Conservation (phyloP, 257 asterid species). For the Solanum neorickii region DNA sequence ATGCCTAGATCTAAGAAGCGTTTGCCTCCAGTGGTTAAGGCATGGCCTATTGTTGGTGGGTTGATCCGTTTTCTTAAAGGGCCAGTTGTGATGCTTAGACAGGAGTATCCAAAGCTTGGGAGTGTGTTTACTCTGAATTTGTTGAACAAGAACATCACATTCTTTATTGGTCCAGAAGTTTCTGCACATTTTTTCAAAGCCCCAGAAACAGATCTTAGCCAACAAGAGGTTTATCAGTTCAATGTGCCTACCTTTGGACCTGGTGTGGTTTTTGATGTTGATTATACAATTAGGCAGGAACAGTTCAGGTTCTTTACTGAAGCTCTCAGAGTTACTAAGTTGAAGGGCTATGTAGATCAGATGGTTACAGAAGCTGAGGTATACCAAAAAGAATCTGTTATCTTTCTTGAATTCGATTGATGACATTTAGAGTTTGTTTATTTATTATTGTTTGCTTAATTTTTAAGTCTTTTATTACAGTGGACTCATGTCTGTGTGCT, state of each 20-base stretch:
- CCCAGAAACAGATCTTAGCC: constrained; percentile 86
- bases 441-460: neutral
- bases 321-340: constrained; percentile 72
- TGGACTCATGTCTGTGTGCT: neutral
- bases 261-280: constrained; percentile 94
- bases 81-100: too few relatives aligned
- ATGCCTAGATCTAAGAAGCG: constrained; percentile 67
- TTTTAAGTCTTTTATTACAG: neutral
- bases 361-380: constrained; percentile 93
- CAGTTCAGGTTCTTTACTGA: constrained; percentile 96
- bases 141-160: constrained; percentile 66
- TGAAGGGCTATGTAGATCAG: constrained; percentile 75
- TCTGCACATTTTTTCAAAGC: constrained; percentile 96
- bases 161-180: constrained; percentile 93
- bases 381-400: neutral
- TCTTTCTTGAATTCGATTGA: neutral
- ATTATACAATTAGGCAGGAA: constrained; percentile 76
- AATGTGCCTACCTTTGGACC: constrained; percentile 96
- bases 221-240: constrained; percentile 88
- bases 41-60: neutral
- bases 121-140: constrained; percentile 58
- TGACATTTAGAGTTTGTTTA: neutral
- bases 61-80: too few relatives aligned
- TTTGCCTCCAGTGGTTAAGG: constrained; percentile 52
- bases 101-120: too few relatives aligned